Evolutionary conservation across 2,329 filamentous ascomycete genomes (phyloP).

Genomic region (Tolypocladium tropicale): DNA sequence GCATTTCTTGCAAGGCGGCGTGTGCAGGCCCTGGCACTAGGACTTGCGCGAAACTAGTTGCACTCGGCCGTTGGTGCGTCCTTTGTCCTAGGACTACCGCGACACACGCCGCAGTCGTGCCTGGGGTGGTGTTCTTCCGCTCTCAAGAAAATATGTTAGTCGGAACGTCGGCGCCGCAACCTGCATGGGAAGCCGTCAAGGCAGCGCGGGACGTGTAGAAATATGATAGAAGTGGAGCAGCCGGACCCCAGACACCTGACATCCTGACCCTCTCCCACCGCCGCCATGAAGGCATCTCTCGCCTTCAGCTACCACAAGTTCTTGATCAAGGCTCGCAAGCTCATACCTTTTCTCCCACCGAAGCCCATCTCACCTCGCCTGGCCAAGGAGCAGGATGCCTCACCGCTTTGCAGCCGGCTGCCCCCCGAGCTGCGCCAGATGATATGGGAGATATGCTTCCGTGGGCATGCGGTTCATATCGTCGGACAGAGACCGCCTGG

Average conservation of each 20-base stretch:
- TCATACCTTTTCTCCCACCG: conserved; percentile 6
- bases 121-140: too few relatives aligned
- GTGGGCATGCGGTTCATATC: conserved; percentile 7
- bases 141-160: too few relatives aligned
- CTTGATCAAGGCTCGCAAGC: conserved; percentile 5
- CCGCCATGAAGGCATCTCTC: conserved; percentile 1
- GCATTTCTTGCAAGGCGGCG: too few relatives aligned
- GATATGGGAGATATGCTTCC: conserved; percentile 8
- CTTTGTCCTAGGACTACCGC: too few relatives aligned
- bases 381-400: conserved; percentile 6
- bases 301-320: conserved; percentile 4
- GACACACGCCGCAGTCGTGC: too few relatives aligned
- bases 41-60: too few relatives aligned
- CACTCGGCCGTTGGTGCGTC: too few relatives aligned
- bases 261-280: background rate
- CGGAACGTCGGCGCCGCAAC: too few relatives aligned
- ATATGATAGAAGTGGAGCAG: too few relatives aligned
- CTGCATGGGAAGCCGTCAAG: too few relatives aligned
- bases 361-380: conserved; percentile 7
- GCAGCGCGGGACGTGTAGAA: too few relatives aligned
- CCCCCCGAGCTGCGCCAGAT: conserved; percentile 7
- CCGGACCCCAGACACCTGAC: background rate
- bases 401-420: conserved; percentile 4
- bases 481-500: background rate
- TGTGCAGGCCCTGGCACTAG: too few relatives aligned